Evolutionary conservation across 108 stramenopile genomes (phyloP), one percentile per base, ranked within the genome.

Genomic region (Skeletonema menzelii): DNA sequence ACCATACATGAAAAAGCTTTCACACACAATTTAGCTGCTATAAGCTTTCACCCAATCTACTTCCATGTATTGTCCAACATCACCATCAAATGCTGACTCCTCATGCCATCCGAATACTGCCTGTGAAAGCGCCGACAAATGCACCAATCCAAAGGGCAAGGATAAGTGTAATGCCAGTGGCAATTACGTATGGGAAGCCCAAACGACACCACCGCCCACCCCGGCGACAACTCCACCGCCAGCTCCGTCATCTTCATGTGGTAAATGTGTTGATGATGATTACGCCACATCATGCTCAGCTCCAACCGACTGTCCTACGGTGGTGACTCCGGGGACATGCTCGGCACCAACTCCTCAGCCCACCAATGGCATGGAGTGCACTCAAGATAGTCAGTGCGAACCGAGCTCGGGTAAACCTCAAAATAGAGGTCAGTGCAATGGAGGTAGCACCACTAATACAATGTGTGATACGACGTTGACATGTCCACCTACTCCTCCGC

Each of bases 21-120:
- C n/a, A n/a, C n/a, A 37, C 12, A 1, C 11, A 37, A 42, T 15
- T 11, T 42, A 42, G 11, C 40, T 53, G n/a, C 49, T 53, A 56
- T 76, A 76, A 27, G 63, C 67, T 34, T 62, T 59, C 30, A 76
- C 75, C 75, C 75, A 76, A 64, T 76, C 75, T 37, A 76, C 55
- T 17, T 76, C 75, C 61, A 76, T 69, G 5, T 37, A 28, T 63
- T 76, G 75, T 1, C 67, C 75, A 35, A 8, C n/a, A 32, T 32
- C 42, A 22, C 68, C 75, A 14, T 63, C 55, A 56, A 73, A 80
- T n/a, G 79, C 31, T 7, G 31, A 13, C 5, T 34, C 20, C 19
- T 69, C 74, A 24, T 53, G 49, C 10, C 49, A 20, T 53, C 19
- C 20, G 4, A 53, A 22, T 2, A 5, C 49, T 7, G 19, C 2